Evolutionary conservation across 352 stramenopile genomes (phyloP).

Genomic region (Pelagophyceae sp.): DNA sequence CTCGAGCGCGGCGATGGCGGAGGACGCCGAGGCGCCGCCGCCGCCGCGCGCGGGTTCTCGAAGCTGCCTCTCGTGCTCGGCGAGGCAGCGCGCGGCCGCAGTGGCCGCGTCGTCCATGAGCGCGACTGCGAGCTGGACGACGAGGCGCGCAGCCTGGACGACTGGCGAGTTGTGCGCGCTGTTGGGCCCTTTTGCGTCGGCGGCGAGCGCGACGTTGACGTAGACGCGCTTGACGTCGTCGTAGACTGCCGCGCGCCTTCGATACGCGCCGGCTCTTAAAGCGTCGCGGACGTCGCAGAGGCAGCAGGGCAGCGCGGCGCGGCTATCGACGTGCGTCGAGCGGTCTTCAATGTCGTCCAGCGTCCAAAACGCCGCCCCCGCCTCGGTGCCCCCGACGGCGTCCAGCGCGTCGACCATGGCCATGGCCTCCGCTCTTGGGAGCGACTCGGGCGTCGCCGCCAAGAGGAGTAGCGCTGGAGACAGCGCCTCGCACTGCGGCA

Average conservation of each 20-base stretch:
- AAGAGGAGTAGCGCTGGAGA: not conserved
- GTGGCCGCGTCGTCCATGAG: not conserved
- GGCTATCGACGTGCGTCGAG: not conserved
- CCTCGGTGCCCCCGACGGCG: not conserved
- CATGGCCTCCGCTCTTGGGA: not conserved
- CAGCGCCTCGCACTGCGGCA: not conserved
- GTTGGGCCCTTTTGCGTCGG: too few relatives aligned
- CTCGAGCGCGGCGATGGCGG: not conserved
- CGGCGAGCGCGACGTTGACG: not conserved
- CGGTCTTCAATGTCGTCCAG: not conserved
- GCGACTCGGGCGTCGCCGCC: not conserved
- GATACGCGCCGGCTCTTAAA: not conserved
- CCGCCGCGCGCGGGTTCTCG: too few relatives aligned
- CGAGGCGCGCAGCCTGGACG: not conserved
- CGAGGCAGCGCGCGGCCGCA: not conserved
- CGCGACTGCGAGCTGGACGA: not conserved
- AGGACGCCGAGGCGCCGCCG: too few relatives aligned
- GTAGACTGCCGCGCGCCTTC: not conserved
- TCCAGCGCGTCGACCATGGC: not conserved
- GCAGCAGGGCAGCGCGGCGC: not conserved
- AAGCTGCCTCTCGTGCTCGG: too few relatives aligned
- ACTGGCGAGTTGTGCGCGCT: too few relatives aligned
- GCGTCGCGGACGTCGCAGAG: not conserved
- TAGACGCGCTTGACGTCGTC: not conserved
- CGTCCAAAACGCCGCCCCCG: not conserved